Evolutionary conservation across 192 early-diverging fungal genomes (phyloP).

Genomic region (Coemansia sp.): DNA sequence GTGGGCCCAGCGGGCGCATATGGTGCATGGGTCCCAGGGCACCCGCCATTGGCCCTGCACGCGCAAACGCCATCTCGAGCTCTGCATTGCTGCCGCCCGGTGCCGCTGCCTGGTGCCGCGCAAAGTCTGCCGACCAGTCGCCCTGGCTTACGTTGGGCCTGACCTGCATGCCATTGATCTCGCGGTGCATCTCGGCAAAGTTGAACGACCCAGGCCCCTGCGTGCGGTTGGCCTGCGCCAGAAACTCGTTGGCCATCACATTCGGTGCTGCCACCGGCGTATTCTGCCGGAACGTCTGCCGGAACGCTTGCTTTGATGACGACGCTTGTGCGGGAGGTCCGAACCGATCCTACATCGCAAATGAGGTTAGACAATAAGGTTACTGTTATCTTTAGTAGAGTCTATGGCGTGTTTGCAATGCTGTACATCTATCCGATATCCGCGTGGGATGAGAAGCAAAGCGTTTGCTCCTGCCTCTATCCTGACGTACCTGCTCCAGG

Average conservation of each 20-base stretch:
- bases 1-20: constrained; percentile 33
- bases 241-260: constrained; percentile 17
- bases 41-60: constrained; percentile 11
- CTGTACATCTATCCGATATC: no score
- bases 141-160: constrained; percentile 15
- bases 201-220: constrained; percentile 53
- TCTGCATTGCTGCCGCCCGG: constrained; percentile 24
- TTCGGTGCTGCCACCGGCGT: constrained; percentile 16
- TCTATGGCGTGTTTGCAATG: no score
- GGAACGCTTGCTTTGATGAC: constrained; percentile 39
- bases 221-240: constrained; percentile 18
- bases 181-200: constrained; percentile 66
- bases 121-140: constrained; percentile 74
- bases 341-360: constrained; percentile 33
- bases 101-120: constrained; percentile 50
- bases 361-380: no score
- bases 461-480: no score
- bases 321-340: constrained; percentile 29
- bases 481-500: constrained; percentile 65
- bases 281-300: constrained; percentile 37
- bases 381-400: no score
- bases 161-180: constrained; percentile 57
- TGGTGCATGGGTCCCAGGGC: constrained; percentile 25
- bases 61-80: constrained; percentile 44
- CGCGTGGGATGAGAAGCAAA: no score